These are phyloP conservation scores for Lactuca saligna DNA, from an alignment of 129 eudicot species.

Conservation along the genomic window DNA sequence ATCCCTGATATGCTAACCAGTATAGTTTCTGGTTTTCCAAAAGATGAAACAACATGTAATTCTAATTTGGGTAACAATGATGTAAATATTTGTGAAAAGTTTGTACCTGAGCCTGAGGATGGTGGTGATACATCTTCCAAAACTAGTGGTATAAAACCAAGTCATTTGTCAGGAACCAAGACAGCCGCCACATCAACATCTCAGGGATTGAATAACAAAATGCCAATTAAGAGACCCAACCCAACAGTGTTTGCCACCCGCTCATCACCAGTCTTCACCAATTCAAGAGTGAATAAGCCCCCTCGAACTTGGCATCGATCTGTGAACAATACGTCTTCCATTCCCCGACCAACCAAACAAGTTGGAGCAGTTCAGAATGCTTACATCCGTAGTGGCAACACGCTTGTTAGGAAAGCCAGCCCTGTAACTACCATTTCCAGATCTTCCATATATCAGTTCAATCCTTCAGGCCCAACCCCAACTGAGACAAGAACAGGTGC, in stretches of 20 bases:
- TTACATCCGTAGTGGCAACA: constrained; percentile 83
- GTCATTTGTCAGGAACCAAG: constrained; percentile 19
- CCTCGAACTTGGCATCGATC: constrained; percentile 89
- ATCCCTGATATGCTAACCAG: constrained; percentile 25
- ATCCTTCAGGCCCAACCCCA: constrained; percentile 26
- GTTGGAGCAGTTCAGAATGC: constrained; percentile 35
- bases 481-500: constrained; percentile 34
- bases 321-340: constrained; percentile 18
- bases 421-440: constrained; percentile 34
- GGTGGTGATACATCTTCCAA: constrained; percentile 29
- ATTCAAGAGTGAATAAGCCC: constrained; percentile 44
- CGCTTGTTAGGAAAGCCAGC: constrained; percentile 69
- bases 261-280: constrained; percentile 28
- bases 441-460: constrained; percentile 37
- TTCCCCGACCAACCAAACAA: constrained; percentile 43
- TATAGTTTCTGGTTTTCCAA: constrained; percentile 33
- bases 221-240: constrained; percentile 36
- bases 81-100: constrained; percentile 22
- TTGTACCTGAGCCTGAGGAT: constrained; percentile 31
- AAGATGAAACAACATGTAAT: constrained; percentile 20
- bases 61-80: constrained; percentile 17
- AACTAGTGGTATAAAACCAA: constrained; percentile 24
- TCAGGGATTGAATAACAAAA: constrained; percentile 32
- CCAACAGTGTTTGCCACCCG: constrained; percentile 44
- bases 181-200: constrained; percentile 27